Percentiles rank a stretch among this genome's conserved stretches.
phyloP scores from a whole-genome alignment of 2,329 filamentous ascomycete genomes.

The Chaetothyriales sp. region DNA sequence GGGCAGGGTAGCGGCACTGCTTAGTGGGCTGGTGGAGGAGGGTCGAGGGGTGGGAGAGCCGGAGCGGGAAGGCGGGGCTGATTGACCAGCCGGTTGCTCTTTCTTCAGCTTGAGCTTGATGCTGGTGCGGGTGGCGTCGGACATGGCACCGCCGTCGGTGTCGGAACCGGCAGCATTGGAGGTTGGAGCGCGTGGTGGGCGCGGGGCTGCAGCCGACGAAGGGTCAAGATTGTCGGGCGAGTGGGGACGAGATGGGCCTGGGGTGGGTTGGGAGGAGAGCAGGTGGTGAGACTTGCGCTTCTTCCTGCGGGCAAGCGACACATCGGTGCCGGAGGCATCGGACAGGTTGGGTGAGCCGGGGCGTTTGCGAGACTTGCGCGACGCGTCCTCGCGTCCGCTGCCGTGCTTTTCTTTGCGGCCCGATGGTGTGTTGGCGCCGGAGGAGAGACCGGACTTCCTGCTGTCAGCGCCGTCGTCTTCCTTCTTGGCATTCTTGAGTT shows the following conservation, averaged over 20 bases:
- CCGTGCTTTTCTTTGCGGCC: conserved; percentile 40
- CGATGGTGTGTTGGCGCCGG: conserved; percentile 54
- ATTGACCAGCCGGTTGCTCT: not conserved
- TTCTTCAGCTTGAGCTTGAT: conserved; percentile 13
- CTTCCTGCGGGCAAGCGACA: conserved; percentile 48
- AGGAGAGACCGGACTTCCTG: conserved; percentile 42
- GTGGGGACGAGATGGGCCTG: conserved; percentile 19
- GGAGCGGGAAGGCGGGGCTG: conserved; percentile 40
- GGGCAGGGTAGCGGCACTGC: conserved; percentile 23
- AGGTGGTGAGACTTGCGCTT: conserved; percentile 57
- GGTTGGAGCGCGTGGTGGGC: conserved; percentile 5
- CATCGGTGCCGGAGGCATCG: conserved; percentile 85
- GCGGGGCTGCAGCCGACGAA: conserved; percentile 7
- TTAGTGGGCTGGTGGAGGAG: conserved; percentile 1
- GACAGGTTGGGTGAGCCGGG: conserved; percentile 76
- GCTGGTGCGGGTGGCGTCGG: conserved; percentile 9
- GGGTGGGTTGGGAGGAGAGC: conserved; percentile 37
- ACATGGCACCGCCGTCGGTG: conserved; percentile 16
- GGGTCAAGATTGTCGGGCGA: conserved; percentile 12
- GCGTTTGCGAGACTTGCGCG: conserved; percentile 56
- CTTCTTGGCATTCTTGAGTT: conserved; percentile 37
- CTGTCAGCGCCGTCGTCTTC: conserved; percentile 35
- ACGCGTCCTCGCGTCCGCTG: conserved; percentile 34
- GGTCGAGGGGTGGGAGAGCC: conserved; percentile 40
- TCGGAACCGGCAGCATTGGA: conserved; percentile 10